phyloP scores from a whole-genome alignment of 2,329 filamentous ascomycete species.

The Cercospora brassicicola region DNA sequence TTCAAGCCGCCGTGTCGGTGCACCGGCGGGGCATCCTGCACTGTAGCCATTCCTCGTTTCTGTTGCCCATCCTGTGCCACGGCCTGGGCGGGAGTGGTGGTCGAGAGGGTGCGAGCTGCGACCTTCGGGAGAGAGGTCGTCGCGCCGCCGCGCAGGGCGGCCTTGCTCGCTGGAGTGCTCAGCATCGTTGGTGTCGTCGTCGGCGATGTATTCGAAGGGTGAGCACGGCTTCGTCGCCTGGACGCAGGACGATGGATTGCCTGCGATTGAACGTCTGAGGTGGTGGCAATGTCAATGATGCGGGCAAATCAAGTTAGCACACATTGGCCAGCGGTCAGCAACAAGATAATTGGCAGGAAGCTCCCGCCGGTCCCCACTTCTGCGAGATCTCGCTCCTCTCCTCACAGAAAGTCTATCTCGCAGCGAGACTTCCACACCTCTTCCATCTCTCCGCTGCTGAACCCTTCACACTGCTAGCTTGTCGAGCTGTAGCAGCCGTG shows the following conservation, averaged over 20 bases:
- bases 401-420: not conserved
- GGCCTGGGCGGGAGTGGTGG: conserved; percentile 31
- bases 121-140: conserved; percentile 30
- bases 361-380: not conserved
- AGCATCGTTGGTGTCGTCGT: conserved; percentile 30
- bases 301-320: conserved; percentile 6
- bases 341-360: not conserved
- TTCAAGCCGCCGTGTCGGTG: conserved; percentile 78
- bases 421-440: not conserved
- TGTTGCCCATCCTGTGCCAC: conserved; percentile 47
- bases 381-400: not conserved
- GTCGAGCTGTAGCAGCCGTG: not conserved
- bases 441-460: not conserved
- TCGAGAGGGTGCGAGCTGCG: conserved; percentile 37
- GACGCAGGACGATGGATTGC: not conserved
- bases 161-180: conserved; percentile 36
- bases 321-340: not conserved
- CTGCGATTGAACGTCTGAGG: not conserved
- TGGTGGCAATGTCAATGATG: conserved; percentile 7
- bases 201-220: not conserved
- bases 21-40: conserved; percentile 57
- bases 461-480: not conserved
- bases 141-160: conserved; percentile 33
- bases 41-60: conserved; percentile 67
- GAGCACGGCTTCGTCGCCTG: conserved; percentile 34